A percentile compares a stretch with the other conserved stretches of the same genome.
phyloP scores from a whole-genome alignment of 2,329 filamentous ascomycete genomes.

The Phaeophleospora eucalypticola region DNA sequence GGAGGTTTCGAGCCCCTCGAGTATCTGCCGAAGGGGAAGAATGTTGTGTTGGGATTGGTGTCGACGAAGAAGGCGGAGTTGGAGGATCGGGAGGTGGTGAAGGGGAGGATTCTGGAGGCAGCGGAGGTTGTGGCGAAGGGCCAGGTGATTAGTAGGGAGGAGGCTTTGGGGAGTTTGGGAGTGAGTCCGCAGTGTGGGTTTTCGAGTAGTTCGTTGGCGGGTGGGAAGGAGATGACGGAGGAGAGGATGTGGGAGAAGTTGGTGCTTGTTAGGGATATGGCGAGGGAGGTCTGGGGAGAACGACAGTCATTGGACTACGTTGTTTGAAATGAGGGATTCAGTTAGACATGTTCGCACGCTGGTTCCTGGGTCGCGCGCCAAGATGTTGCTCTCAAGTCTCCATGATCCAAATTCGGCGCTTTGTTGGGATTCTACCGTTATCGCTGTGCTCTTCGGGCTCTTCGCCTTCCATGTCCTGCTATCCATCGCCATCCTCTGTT shows the following conservation, averaged over 20 bases:
- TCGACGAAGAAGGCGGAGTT: constrained; percentile 31
- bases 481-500: too few relatives aligned
- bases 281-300: constrained; percentile 24
- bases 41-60: constrained; percentile 32
- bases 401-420: too few relatives aligned
- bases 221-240: constrained; percentile 29
- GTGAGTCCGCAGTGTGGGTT: constrained; percentile 34
- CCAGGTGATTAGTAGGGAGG: constrained; percentile 21
- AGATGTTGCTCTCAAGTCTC: too few relatives aligned
- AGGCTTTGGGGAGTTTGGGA: constrained; percentile 27
- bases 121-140: constrained; percentile 28
- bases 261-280: constrained; percentile 25
- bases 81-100: constrained; percentile 24
- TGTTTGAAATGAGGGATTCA: too few relatives aligned
- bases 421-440: too few relatives aligned
- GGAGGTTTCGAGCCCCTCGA: constrained; percentile 31
- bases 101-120: constrained; percentile 23
- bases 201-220: constrained; percentile 25
- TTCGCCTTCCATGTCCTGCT: too few relatives aligned
- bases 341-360: too few relatives aligned
- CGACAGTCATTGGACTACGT: too few relatives aligned
- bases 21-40: constrained; percentile 30
- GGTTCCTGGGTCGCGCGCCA: too few relatives aligned
- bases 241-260: constrained; percentile 32
- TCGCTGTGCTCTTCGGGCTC: too few relatives aligned